Base-by-base conservation (phyloP, 345 rosid species). In the Lepidium aucheri region DNA sequence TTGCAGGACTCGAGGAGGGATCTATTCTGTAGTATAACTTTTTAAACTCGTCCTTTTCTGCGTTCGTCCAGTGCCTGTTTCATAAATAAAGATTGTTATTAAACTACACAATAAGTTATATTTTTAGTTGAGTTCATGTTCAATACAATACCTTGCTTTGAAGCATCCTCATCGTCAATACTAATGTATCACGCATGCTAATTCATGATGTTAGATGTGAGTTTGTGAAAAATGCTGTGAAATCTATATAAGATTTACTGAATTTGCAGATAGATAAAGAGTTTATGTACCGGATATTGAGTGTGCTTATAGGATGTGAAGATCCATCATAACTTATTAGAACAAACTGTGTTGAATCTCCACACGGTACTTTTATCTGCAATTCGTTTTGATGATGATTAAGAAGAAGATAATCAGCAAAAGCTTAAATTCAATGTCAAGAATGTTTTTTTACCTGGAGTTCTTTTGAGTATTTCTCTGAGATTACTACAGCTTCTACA, bases 291-390 rank as follows among this genome's bases (percentile, higher is more conserved):
- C 96, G 72, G 73, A 86, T 79, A 54, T 64, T 64, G 58, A 74
- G 73, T 53, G 96, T 81, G 72, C 69, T 84, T 44, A 87, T 71
- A 73, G 96, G 93, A 82, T 50, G 77, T 60, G 84, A 87, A 53
- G 91, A 86, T 67, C 95, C 98, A 80, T 81, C 82, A 33, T 82
- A 82, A 77, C 85, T 77, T 60, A 87, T 80, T 28, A 89, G 77
- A 69, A 92, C 91, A 76, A 89, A 86, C 67, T 92, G 98, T 41
- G 81, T 76, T 44, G 95, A 89, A 38, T 60, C 43, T 69, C 95
- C 96, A 76, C 82, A 75, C 33, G 96, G 96, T 73, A 92, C 83
- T 82, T 82, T 89, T 36, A 89, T 84, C 98, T 92, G 93, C 79
- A 72, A 61, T 14, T 50, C 24, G 54, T 77, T 38, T 66, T 40